Evolutionary conservation across 164 flowering plant genomes (phyloP), one percentile per base, ranked within the genome.

Genomic region (Liquidambar formosana): DNA sequence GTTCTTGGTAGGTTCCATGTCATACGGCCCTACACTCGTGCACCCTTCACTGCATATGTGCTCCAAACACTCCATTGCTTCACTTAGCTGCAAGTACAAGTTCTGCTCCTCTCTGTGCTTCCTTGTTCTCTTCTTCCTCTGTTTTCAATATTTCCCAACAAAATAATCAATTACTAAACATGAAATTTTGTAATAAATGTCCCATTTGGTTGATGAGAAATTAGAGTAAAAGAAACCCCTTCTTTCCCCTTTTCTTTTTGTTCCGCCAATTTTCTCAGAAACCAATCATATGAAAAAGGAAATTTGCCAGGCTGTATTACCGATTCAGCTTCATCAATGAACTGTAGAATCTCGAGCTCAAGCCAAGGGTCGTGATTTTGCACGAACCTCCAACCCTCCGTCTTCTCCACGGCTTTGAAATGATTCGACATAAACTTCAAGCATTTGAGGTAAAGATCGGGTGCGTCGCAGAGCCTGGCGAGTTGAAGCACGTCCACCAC

Each of bases 11-110:
- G 84, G 82, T 33, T 33, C 41, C 41, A 33, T 33, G 4, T 6
- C 41, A 33, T 6, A 33, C 6, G 41, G 99, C 1, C 98, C 90
- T 5, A 95, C 91, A 25, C 54, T 72, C 0, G 91, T 88, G 83
- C 99, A 95, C 18, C 98, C 99, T 75, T 93, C 97, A 0, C 86
- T 83, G 79, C 85, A 95, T 53, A 95, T 95, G 84, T 95, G 99
- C 72, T 83, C 88, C 63, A 95, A 64, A 68, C 96, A 86, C 10
- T 91, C 93, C 99, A 95, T 91, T 6, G 98, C 99, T 74, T 93
- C 99, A 58, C 90, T 86, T 28, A 95, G 88, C 75, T 91, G 79
- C 66, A 88, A 9, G 63, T 91, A 95, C 77, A 88, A 13, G 8
- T 69, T 80, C 76, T 82, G 84, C 64, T 83, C 93, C 57, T 75